Percentiles rank a stretch among this genome's conserved stretches.
These are phyloP conservation scores for Daldinia sp. DNA, from an alignment of 2,329 filamentous ascomycete species.

Conservation along the genomic window DNA sequence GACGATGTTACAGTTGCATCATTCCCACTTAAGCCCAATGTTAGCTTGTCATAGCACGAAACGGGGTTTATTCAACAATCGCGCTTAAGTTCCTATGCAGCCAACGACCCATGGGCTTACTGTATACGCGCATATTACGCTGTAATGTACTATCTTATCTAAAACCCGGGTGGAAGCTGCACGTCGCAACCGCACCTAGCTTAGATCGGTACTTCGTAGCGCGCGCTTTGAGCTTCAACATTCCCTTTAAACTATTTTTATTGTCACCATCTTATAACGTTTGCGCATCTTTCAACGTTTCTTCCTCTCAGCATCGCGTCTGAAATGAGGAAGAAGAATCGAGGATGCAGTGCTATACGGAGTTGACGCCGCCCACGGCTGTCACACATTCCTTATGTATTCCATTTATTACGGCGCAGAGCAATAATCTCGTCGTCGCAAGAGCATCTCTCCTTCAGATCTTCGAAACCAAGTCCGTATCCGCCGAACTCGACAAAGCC, in stretches of 20 bases:
- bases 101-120: not conserved
- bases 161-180: slow-evolving; percentile 6
- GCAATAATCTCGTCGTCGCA: slow-evolving; percentile 87
- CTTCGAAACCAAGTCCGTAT: slow-evolving; percentile 76
- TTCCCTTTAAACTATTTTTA: not conserved
- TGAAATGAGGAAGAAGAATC: slow-evolving; percentile 43
- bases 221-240: slow-evolving; percentile 5
- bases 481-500: slow-evolving; percentile 66
- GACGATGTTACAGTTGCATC: not conserved
- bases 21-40: not conserved
- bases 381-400: slow-evolving; percentile 87
- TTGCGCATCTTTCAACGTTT: slow-evolving; percentile 11
- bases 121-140: not conserved
- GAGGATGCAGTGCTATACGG: slow-evolving; percentile 95
- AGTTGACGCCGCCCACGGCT: slow-evolving; percentile 91
- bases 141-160: slow-evolving; percentile 27
- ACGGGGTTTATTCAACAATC: not conserved
- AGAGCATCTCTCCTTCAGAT: slow-evolving; percentile 94
- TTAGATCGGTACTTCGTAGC: not conserved
- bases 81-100: not conserved
- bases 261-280: not conserved
- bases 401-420: slow-evolving; percentile 77
- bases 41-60: not conserved
- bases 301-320: not conserved
- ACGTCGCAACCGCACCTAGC: slow-evolving; percentile 13